A percentile compares a stretch with the other conserved stretches of the same genome.
phyloP scores from a whole-genome alignment of 2,329 filamentous ascomycete genomes.

The Fusarium pseudograminearum region DNA sequence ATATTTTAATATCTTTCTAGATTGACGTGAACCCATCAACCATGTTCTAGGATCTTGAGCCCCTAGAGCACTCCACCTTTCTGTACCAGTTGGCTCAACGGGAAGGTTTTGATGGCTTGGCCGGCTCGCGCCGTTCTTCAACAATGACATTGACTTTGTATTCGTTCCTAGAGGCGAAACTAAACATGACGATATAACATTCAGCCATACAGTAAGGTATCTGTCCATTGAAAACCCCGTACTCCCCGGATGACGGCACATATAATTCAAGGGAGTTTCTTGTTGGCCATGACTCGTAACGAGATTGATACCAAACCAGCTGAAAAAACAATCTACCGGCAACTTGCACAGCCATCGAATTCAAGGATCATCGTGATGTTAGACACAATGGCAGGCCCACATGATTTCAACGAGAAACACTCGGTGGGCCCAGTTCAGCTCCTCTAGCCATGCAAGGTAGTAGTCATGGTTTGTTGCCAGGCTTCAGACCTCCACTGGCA shows the following conservation, averaged over 20 bases:
- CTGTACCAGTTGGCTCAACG: conserved; percentile 13
- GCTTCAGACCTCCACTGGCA: conserved; percentile 8
- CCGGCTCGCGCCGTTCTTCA: conserved; percentile 15
- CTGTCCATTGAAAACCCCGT: conserved; percentile 8
- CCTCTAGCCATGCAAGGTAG: not conserved
- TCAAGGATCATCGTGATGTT: conserved; percentile 9
- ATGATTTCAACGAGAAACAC: not conserved
- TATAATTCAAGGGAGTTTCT: not conserved
- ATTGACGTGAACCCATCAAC: conserved; percentile 29
- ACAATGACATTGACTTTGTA: not conserved
- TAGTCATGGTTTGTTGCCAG: not conserved
- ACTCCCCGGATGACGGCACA: conserved; percentile 1
- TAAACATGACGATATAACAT: not conserved
- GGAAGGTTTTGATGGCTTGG: conserved; percentile 11
- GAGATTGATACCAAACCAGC: conserved; percentile 4
- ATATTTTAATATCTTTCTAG: conserved; percentile 42
- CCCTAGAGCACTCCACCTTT: not conserved
- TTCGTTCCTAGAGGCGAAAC: not conserved
- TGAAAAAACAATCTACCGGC: conserved; percentile 5
- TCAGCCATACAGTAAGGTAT: not conserved
- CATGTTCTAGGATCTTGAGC: conserved; percentile 13
- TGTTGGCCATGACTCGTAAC: conserved; percentile 16
- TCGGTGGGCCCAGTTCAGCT: conserved; percentile 31
- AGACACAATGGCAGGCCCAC: not conserved
- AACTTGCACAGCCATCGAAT: not conserved